Conservation (phyloP, 805 yeast genomes). For the Brettanomyces nanus region DNA sequence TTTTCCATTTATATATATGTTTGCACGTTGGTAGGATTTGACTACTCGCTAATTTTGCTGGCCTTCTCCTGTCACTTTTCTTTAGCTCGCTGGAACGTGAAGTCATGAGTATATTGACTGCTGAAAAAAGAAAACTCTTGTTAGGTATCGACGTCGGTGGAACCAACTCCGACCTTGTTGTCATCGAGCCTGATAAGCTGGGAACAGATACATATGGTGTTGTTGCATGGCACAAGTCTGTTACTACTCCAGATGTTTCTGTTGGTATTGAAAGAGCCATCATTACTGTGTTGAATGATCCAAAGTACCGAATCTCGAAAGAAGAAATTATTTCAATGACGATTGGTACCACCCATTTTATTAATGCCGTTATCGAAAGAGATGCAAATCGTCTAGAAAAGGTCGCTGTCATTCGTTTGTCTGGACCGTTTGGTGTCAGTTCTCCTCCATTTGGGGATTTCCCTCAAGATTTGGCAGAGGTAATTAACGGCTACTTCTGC, state of each 20-base stretch:
- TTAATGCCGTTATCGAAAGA: constrained; percentile 41
- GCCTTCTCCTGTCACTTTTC: no score
- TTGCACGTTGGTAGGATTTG: no score
- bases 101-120: no score
- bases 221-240: constrained; percentile 34
- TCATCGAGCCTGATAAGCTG: constrained; percentile 29
- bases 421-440: constrained; percentile 33
- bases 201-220: constrained; percentile 24
- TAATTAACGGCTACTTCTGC: constrained; percentile 30
- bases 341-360: constrained; percentile 45
- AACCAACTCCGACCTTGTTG: constrained; percentile 41
- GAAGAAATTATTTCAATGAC: constrained; percentile 33
- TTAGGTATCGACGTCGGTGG: constrained; percentile 50
- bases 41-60: no score
- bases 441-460: constrained; percentile 37
- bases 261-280: constrained; percentile 35
- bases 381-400: constrained; percentile 34
- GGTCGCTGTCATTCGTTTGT: constrained; percentile 37
- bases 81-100: no score
- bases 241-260: constrained; percentile 37
- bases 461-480: constrained; percentile 29
- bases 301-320: constrained; percentile 8
- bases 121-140: constrained; percentile 7
- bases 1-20: no score
- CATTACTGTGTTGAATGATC: constrained; percentile 22